Evolutionary conservation across 192 early-diverging fungal genomes (phyloP).

Genomic region (Linnemannia zychae): DNA sequence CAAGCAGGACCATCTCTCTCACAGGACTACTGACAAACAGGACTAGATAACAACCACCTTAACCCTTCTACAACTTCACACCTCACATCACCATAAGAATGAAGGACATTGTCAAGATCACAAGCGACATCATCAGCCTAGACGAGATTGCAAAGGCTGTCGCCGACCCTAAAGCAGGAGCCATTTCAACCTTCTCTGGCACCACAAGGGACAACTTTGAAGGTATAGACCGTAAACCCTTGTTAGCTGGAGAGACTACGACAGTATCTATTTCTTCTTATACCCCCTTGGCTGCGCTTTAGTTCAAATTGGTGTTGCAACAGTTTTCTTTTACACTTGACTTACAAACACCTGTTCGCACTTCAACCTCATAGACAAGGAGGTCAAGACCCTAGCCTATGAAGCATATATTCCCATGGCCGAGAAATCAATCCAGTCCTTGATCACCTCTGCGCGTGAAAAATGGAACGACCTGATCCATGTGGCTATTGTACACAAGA

Average conservation of each 20-base stretch:
- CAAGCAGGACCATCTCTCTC: not conserved
- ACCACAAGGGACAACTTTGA: conserved; percentile 89
- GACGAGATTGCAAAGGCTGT: conserved; percentile 74
- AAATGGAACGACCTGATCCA: conserved; percentile 75
- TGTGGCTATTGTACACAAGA: conserved; percentile 83
- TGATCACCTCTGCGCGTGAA: conserved; percentile 74
- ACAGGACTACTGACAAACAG: not conserved
- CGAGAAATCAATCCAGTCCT: conserved; percentile 70
- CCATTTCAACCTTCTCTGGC: conserved; percentile 89
- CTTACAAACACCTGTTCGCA: not conserved
- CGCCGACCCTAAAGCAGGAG: conserved; percentile 80
- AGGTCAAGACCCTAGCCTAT: conserved; percentile 84
- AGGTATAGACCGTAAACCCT: no score
- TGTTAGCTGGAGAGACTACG: no score
- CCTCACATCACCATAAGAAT: not conserved
- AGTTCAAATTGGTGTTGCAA: no score
- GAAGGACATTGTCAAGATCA: conserved; percentile 69
- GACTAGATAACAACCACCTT: not conserved
- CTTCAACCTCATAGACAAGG: conserved; percentile 67
- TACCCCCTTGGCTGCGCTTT: no score
- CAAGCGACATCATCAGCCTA: conserved; percentile 68
- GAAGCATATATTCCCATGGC: conserved; percentile 93
- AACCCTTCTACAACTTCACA: not conserved
- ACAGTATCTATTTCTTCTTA: no score
- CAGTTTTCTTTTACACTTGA: not conserved